A percentile compares a stretch with the other conserved stretches of the same genome.
Conservation (phyloP, 108 stramenopile genomes). For the Skeletonema costatum region DNA sequence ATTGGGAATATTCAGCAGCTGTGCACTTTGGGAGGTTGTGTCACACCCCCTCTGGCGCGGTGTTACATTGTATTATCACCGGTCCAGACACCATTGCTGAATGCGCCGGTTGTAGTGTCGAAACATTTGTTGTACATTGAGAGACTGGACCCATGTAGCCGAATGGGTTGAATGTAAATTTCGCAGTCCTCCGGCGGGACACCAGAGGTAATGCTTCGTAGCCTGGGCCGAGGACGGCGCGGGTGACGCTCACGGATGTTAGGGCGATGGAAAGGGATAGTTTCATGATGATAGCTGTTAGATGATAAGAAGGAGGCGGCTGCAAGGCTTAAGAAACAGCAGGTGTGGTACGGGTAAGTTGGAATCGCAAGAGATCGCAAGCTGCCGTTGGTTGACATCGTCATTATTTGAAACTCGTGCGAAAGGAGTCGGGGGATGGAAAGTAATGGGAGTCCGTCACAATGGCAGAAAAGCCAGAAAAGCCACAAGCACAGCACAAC, state of each 20-base stretch:
- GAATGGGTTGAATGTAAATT: background rate
- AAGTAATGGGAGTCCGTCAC: background rate
- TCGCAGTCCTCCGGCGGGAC: background rate
- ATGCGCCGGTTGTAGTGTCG: background rate
- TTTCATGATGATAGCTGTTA: too few relatives aligned
- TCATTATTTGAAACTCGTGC: background rate
- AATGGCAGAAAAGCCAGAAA: too few relatives aligned
- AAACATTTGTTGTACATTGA: background rate
- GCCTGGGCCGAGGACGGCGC: background rate
- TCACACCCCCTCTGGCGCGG: background rate
- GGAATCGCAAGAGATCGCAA: too few relatives aligned
- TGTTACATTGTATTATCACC: background rate
- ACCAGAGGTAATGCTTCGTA: background rate
- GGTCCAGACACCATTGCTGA: background rate
- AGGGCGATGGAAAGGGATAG: background rate
- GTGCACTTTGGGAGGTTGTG: background rate
- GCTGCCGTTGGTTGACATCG: too few relatives aligned
- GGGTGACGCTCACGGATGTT: background rate
- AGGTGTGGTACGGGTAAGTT: too few relatives aligned
- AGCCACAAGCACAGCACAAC: too few relatives aligned
- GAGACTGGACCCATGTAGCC: background rate
- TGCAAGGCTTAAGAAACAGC: too few relatives aligned
- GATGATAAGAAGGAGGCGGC: too few relatives aligned
- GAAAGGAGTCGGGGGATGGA: background rate
- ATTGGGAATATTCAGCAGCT: background rate